A percentile compares a stretch with the other conserved stretches of the same genome.
Conservation (phyloP, 179 eudicot genomes). For the Corrigiola litoralis region DNA sequence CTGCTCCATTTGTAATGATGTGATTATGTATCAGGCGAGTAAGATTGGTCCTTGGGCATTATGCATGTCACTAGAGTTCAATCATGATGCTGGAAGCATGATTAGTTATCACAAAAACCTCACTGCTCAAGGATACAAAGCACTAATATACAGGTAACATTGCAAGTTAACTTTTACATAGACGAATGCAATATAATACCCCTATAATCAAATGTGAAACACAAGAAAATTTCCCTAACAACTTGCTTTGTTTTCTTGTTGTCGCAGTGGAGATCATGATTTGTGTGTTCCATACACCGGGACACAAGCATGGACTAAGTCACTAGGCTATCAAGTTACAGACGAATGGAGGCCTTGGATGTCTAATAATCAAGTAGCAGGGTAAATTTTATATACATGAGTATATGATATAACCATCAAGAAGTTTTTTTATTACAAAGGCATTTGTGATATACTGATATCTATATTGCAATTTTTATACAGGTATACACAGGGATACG, state of each 20-base stretch:
- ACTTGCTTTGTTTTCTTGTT: not conserved
- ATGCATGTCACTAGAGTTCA: slow-evolving; percentile 55
- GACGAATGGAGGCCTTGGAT: slow-evolving; percentile 49
- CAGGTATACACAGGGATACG: slow-evolving; percentile 32
- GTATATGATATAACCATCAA: too few species aligned
- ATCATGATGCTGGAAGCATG: slow-evolving; percentile 92
- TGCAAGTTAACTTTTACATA: not conserved
- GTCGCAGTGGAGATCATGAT: slow-evolving; percentile 46
- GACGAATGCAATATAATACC: too few species aligned
- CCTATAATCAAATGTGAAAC: too few species aligned
- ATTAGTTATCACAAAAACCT: slow-evolving; percentile 80
- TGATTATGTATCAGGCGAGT: slow-evolving; percentile 36
- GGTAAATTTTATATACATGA: too few species aligned
- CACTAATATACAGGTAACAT: slow-evolving; percentile 75
- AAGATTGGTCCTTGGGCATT: slow-evolving; percentile 64
- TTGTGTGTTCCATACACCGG: slow-evolving; percentile 49
- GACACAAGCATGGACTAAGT: slow-evolving; percentile 43
- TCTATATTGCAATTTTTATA: not conserved
- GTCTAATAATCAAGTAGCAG: slow-evolving; percentile 37
- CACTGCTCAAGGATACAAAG: slow-evolving; percentile 71
- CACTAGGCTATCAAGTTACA: slow-evolving; percentile 30
- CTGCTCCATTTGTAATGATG: not conserved
- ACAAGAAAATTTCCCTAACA: too few species aligned
- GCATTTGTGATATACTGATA: too few species aligned
- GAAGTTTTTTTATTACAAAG: too few species aligned